phyloP scores from a whole-genome alignment of 73 alveolate species.

The Blepharisma japonicum region DNA sequence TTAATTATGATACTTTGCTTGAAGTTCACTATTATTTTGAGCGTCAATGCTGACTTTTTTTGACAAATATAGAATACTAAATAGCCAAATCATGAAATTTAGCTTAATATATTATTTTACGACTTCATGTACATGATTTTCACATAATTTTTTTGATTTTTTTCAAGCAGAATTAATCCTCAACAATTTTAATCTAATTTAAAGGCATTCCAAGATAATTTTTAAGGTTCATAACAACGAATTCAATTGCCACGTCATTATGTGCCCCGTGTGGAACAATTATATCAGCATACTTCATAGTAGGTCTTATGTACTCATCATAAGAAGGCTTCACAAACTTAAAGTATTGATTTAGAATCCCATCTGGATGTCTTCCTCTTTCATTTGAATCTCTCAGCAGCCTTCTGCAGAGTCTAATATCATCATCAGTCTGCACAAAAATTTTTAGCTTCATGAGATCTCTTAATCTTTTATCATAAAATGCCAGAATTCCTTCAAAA shows the following conservation, averaged over 20 bases:
- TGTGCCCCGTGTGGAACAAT: slow-evolving; percentile 68
- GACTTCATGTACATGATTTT: too few species aligned
- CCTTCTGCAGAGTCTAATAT: slow-evolving; percentile 88
- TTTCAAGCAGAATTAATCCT: too few species aligned
- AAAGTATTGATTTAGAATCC: slow-evolving; percentile 82
- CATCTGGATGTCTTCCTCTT: slow-evolving; percentile 90
- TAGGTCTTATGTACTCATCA: slow-evolving; percentile 90
- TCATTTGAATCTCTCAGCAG: slow-evolving; percentile 83
- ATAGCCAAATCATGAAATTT: too few species aligned
- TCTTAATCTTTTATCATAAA: slow-evolving; percentile 80
- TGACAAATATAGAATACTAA: too few species aligned
- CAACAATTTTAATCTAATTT: too few species aligned
- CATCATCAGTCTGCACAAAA: slow-evolving; percentile 52
- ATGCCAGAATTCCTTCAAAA: slow-evolving; percentile 94
- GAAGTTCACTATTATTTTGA: too few species aligned
- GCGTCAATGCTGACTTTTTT: too few species aligned
- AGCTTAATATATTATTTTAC: too few species aligned
- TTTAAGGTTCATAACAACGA: slow-evolving; percentile 40
- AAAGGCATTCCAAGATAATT: background rate
- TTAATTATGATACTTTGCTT: too few species aligned
- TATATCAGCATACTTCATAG: slow-evolving; percentile 91
- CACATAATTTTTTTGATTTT: too few species aligned
- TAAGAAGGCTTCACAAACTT: slow-evolving; percentile 91
- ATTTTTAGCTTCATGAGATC: slow-evolving; percentile 30
- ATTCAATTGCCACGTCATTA: slow-evolving; percentile 47